Base-by-base conservation (phyloP, 106 monocot species). In the Amphibolis antarctica region DNA sequence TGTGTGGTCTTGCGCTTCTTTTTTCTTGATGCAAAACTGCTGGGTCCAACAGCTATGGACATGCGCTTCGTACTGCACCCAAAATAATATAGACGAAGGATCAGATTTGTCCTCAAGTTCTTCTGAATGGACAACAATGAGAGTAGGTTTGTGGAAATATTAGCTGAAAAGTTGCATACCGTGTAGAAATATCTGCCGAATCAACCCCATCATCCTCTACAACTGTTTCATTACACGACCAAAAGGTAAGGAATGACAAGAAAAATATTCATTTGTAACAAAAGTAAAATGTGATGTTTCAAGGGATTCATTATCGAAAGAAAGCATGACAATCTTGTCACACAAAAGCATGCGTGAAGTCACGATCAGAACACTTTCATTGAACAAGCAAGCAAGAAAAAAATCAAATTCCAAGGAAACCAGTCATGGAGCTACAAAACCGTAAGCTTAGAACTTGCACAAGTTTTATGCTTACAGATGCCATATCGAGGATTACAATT, bases 21-120 rank as follows among this genome's bases (percentile, higher is more conserved):
- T 75, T 92, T 86, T 75, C 77, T 82, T 56, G 83, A 75, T 28
- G 83, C 84, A 53, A 79, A 86, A 69, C 84, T 86, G 64, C 86
- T 82, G 1, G 86, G 86, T 4, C 92, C 86, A 9, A 84, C 77
- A 26, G 72, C 84, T 27, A 83, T 72, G 0, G 92, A 75, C 78
- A 86, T 67, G 1, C 92, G 79, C 53, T 92, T 92, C 10, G 86
- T 82, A 44, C 92, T 86, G 79, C 27, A 4, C 17, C 0, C 11
- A 56, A 31, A 10, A 29, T 14, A 55, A 46, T 13, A 21, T 31
- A 55, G 24, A 3, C 13, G n/a, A n/a, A n/a, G n/a, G n/a, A 24
- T 45, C 26, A 55, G 29, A 43, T 15, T 30, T 13, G 52, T 21
- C 22, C 0, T 21, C 52, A 0, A 47, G 18, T 3, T 46, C 18